Evolutionary conservation across 805 yeast species (phyloP).

Genomic region (Wickerhamiella shivajii): DNA sequence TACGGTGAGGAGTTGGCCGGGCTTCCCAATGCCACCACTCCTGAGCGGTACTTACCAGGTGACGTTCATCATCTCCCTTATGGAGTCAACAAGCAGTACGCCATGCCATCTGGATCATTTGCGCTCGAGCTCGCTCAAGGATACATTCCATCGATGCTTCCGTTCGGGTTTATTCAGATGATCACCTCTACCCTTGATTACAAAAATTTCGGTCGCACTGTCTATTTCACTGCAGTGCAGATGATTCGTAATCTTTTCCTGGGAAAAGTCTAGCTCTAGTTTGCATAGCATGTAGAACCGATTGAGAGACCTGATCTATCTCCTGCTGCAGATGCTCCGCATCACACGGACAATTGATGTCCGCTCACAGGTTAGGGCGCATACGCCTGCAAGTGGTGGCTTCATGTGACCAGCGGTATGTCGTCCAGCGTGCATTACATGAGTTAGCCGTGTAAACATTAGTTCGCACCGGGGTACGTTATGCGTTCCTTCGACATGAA

Average conservation of each 20-base stretch:
- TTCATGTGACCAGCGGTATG: no score
- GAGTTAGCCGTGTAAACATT: no score
- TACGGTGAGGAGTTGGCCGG: slow-evolving; percentile 69
- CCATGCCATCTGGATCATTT: slow-evolving; percentile 68
- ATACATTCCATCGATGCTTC: slow-evolving; percentile 96
- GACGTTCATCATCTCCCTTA: slow-evolving; percentile 64
- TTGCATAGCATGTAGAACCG: not conserved
- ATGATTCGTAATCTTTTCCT: slow-evolving; percentile 52
- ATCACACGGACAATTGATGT: no score
- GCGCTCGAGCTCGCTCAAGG: slow-evolving; percentile 97
- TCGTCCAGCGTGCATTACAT: no score
- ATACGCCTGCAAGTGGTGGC: no score
- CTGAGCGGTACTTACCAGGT: slow-evolving; percentile 75
- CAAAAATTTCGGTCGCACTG: slow-evolving; percentile 52
- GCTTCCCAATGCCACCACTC: slow-evolving; percentile 41
- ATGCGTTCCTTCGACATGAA: no score
- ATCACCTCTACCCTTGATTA: slow-evolving; percentile 69
- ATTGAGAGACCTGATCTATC: no score
- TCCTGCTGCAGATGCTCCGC: no score
- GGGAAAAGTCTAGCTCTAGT: slow-evolving; percentile 48
- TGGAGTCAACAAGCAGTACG: slow-evolving; percentile 70
- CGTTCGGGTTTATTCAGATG: slow-evolving; percentile 81
- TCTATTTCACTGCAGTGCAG: slow-evolving; percentile 58
- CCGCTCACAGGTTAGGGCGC: no score
- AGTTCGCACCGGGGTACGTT: no score